Percentiles rank a stretch among this genome's conserved stretches.
Conservation (phyloP, 2,329 filamentous ascomycete species). For the Triangularia verruculosa region DNA sequence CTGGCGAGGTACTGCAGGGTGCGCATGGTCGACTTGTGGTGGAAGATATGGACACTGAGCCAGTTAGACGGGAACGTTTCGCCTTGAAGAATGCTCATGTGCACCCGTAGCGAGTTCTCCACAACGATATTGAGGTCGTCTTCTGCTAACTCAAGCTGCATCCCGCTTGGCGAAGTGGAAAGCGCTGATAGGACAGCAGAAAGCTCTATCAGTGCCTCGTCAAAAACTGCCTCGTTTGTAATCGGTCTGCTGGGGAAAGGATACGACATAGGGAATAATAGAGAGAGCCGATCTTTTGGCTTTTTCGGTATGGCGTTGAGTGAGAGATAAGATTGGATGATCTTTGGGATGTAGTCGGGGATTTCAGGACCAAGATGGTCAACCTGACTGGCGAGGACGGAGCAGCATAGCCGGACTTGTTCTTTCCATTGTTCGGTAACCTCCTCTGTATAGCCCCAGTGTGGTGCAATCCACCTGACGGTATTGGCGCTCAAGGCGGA, state of each 20-base stretch:
- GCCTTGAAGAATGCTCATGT: conserved; percentile 84
- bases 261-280: conserved; percentile 86
- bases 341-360: conserved; percentile 84
- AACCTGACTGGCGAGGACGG: conserved; percentile 83
- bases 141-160: conserved; percentile 71
- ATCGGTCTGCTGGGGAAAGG: conserved; percentile 78
- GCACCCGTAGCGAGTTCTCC: conserved; percentile 75
- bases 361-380: conserved; percentile 75
- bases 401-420: conserved; percentile 90
- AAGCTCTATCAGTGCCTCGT: conserved; percentile 85
- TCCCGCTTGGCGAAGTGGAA: conserved; percentile 68
- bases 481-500: conserved; percentile 75
- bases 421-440: conserved; percentile 86
- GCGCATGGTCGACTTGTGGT: conserved; percentile 85
- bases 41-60: conserved; percentile 90
- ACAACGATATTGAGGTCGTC: conserved; percentile 73
- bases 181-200: conserved; percentile 82
- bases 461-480: conserved; percentile 84
- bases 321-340: conserved; percentile 82
- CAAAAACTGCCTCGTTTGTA: conserved; percentile 61
- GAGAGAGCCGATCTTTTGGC: conserved; percentile 67
- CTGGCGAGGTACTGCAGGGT: conserved; percentile 78
- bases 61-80: conserved; percentile 86
- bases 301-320: conserved; percentile 58
- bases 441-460: conserved; percentile 76